Percentiles rank a stretch among this genome's conserved stretches.
These are phyloP conservation scores for Hypoxylon sp. DNA, from an alignment of 2,329 filamentous ascomycete genomes.

Conservation along the genomic window DNA sequence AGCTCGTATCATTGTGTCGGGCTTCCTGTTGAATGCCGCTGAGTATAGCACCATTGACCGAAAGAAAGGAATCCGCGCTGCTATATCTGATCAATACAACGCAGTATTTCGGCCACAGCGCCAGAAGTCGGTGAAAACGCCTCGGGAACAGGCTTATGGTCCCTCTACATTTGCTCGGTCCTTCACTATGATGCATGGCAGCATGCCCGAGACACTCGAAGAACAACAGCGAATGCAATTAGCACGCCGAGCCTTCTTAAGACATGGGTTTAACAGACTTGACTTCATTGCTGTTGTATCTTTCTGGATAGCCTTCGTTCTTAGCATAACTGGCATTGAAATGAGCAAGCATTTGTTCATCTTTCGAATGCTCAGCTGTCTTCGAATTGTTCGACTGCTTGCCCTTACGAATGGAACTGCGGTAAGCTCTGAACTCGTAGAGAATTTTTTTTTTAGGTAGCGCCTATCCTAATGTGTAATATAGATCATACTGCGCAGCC, in stretches of 20 bases:
- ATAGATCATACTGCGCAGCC: constrained; percentile 90
- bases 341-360: constrained; percentile 81
- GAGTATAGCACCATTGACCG: constrained; percentile 94
- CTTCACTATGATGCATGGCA: constrained; percentile 81
- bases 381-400: constrained; percentile 92
- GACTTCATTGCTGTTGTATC: constrained; percentile 96
- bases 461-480: constrained; percentile 40
- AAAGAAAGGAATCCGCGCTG: constrained; percentile 79
- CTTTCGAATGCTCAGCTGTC: constrained; percentile 96
- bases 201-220: constrained; percentile 73
- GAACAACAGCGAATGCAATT: constrained; percentile 88
- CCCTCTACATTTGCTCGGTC: constrained; percentile 80
- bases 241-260: constrained; percentile 90
- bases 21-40: constrained; percentile 88
- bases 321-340: constrained; percentile 80
- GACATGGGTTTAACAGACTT: constrained; percentile 95
- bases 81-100: constrained; percentile 81
- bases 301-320: constrained; percentile 90
- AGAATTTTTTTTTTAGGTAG: neutral
- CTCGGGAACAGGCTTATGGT: constrained; percentile 62
- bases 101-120: constrained; percentile 86
- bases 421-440: constrained; percentile 64
- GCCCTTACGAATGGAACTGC: constrained; percentile 94
- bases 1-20: constrained; percentile 90
- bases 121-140: constrained; percentile 74